Evolutionary conservation across 2,329 filamentous ascomycete species (phyloP).

Genomic region (Penicillium rolfsii): DNA sequence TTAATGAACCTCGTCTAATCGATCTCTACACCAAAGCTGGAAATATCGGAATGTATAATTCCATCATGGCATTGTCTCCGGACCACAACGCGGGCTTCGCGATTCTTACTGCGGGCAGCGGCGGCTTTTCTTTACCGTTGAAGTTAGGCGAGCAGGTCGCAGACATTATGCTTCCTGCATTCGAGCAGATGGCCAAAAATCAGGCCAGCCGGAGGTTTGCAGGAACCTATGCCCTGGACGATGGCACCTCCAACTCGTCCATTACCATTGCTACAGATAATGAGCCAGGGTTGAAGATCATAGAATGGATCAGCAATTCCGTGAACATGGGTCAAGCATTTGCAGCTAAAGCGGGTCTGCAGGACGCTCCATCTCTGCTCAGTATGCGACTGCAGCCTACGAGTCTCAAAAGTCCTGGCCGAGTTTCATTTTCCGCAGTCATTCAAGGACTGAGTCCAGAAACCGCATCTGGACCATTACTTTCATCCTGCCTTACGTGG

Average conservation of each 20-base stretch:
- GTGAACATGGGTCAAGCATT: slow-evolving; percentile 24
- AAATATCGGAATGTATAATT: slow-evolving; percentile 29
- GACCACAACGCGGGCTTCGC: slow-evolving; percentile 32
- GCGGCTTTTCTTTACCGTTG: slow-evolving; percentile 2
- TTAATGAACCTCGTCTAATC: slow-evolving; percentile 20
- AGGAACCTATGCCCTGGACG: slow-evolving; percentile 20
- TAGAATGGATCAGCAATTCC: slow-evolving; percentile 25
- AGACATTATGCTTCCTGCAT: slow-evolving; percentile 18
- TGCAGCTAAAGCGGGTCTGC: background rate
- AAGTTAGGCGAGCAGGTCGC: slow-evolving; percentile 22
- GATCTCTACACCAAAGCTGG: slow-evolving; percentile 34
- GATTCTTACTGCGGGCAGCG: slow-evolving; percentile 25
- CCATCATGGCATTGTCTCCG: slow-evolving; percentile 28
- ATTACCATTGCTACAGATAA: slow-evolving; percentile 26
- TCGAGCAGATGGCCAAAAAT: slow-evolving; percentile 28
- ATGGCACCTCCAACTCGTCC: slow-evolving; percentile 15
- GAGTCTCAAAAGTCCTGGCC: slow-evolving; percentile 16
- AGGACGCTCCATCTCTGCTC: slow-evolving; percentile 9
- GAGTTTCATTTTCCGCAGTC: slow-evolving; percentile 24
- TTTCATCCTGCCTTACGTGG: slow-evolving; percentile 20
- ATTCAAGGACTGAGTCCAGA: slow-evolving; percentile 7
- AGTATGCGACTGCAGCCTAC: slow-evolving; percentile 29
- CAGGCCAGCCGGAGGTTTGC: slow-evolving; percentile 23
- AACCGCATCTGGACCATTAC: slow-evolving; percentile 12
- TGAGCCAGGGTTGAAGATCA: slow-evolving; percentile 22